These are phyloP conservation scores for Zygosaccharomyces siamensis DNA, from an alignment of 805 yeast genomes.

Conservation along the genomic window DNA sequence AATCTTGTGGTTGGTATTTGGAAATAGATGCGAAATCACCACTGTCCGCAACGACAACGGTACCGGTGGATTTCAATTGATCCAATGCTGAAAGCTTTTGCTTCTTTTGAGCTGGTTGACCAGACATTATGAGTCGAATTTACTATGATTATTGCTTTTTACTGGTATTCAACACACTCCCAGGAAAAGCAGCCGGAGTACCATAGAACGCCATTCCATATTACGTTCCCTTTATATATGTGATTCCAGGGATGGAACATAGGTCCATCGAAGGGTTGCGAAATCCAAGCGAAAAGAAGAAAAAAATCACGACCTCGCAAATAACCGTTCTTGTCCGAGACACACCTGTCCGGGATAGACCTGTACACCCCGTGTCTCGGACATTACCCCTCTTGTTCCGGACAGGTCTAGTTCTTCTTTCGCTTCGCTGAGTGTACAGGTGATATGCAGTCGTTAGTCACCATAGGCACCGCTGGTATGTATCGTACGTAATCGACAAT, in stretches of 20 bases:
- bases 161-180: no score
- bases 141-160: background rate
- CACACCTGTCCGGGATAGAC: background rate
- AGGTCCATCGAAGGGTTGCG: background rate
- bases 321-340: background rate
- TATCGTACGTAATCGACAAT: no score
- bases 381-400: background rate
- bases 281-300: background rate
- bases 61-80: constrained; percentile 91
- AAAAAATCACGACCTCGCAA: background rate
- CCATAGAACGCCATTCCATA: background rate
- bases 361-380: background rate
- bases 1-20: constrained; percentile 97
- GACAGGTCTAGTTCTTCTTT: background rate
- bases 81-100: constrained; percentile 66
- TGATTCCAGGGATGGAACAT: background rate
- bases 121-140: constrained; percentile 14
- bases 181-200: no score
- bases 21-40: constrained; percentile 98
- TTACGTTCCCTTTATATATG: background rate
- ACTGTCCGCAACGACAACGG: constrained; percentile 96
- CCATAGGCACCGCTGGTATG: no score
- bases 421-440: no score
- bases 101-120: constrained; percentile 29
- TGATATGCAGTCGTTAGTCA: no score